Evolutionary conservation across 306 rosid genomes (phyloP).

Genomic region (Cucurbita pepo): DNA sequence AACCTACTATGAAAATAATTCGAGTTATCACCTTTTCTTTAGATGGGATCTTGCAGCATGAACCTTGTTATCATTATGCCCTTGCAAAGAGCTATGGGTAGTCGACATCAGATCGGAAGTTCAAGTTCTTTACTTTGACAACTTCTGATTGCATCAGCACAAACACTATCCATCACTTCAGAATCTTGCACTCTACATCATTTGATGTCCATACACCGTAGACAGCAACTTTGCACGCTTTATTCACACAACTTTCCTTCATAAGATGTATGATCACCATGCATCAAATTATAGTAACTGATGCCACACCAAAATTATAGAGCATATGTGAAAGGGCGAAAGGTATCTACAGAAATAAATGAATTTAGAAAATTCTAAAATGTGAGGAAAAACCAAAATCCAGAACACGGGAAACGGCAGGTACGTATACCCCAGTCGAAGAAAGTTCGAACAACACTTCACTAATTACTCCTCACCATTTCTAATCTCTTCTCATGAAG

Average conservation of each 20-base stretch:
- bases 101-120: conserved; percentile 28
- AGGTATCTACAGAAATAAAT: background rate
- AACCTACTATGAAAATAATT: background rate
- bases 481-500: background rate
- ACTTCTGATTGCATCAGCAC: conserved; percentile 4
- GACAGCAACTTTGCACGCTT: background rate
- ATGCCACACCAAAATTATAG: background rate
- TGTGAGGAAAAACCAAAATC: background rate
- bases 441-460: background rate
- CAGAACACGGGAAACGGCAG: background rate
- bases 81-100: conserved; percentile 12
- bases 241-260: background rate
- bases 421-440: background rate
- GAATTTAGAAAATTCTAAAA: background rate
- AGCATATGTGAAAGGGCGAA: background rate
- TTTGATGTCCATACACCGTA: background rate
- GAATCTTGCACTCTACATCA: conserved; percentile 16
- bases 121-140: conserved; percentile 11
- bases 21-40: conserved; percentile 13
- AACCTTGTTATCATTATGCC: conserved; percentile 8
- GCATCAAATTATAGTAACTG: background rate
- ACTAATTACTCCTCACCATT: background rate
- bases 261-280: background rate
- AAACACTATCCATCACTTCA: conserved; percentile 11
- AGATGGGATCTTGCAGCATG: conserved; percentile 13